Base-by-base conservation (phyloP, 768 basidiomycete genomes). In the Mycena vitilis region DNA sequence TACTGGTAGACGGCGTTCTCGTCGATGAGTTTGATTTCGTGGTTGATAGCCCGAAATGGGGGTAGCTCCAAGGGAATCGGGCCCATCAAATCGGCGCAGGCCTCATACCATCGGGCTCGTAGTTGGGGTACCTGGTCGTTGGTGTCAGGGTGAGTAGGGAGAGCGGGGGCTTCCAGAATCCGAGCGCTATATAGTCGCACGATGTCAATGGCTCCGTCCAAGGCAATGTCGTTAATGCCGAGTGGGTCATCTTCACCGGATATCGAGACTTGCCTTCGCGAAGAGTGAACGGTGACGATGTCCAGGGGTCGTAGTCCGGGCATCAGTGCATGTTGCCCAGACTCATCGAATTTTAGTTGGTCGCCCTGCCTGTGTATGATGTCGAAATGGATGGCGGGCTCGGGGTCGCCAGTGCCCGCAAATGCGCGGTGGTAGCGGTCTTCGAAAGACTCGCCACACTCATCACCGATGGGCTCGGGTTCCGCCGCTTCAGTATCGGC, bases 1-100 rank as follows among this genome's bases (percentile, higher is more conserved):
- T 52, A 74, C 1, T 67, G 38, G 58, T 78, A 78, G n/a, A 47
- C n/a, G 0, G 53, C 40, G n/a, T 54, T 34, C 45, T 78, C 69
- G 0, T 74, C 73, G 0, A 60, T 59, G 30, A 79, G 42, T 11
- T 74, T 72, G 5, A 81, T 81, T 1, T 60, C 49, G 53, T 81
- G 81, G 55, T 81, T 81, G 5, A 81, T 73, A 1, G 67, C 78
- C 4, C 77, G 20, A 2, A 76, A 44, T 0, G 80, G 78, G 0
- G 81, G 81, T 10, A 81, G 47, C 18, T 56, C 56, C 0, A 57
- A 30, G 15, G 72, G 74, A 0, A 71, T 55, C 5, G 63, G 69
- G 9, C 65, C 48, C 66, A 75, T 64, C 1, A 78, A 48, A 55
- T 75, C 71, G 0, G 51, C 42, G 59, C 55, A 69, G 16, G 59